A percentile compares a stretch with the other conserved stretches of the same genome.
Evolutionary conservation across 768 basidiomycete species (phyloP).

Genomic region (Daedalea quercina): DNA sequence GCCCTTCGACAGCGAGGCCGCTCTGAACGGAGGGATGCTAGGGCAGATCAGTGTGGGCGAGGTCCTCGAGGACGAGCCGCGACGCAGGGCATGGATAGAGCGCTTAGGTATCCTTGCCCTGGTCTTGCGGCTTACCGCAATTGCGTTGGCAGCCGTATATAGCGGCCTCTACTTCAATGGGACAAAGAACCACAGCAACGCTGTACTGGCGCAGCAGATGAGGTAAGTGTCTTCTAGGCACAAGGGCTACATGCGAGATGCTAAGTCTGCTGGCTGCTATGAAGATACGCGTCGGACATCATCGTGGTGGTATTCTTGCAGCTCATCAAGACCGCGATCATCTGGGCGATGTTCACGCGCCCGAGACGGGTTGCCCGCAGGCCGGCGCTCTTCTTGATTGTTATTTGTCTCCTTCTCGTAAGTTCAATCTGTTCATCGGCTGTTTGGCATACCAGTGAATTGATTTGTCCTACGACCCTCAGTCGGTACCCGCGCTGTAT

Average conservation of each 20-base stretch:
- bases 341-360: constrained; percentile 4
- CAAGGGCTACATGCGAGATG: neutral
- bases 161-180: constrained; percentile 3
- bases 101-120: neutral
- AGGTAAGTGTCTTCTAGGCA: neutral
- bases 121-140: neutral
- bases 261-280: neutral
- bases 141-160: neutral
- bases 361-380: constrained; percentile 1
- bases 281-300: constrained; percentile 3
- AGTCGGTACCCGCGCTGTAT: constrained; percentile 8
- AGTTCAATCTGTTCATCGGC: neutral
- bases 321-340: neutral
- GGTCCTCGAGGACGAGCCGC: constrained; percentile 2
- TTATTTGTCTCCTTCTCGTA: constrained; percentile 5
- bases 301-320: constrained; percentile 1
- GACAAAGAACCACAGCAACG: neutral
- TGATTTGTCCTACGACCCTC: neutral
- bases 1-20: neutral
- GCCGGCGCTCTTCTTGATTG: neutral
- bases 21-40: neutral
- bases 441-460: neutral
- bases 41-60: neutral
- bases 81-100: constrained; percentile 1
- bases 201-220: constrained; percentile 1